Evolutionary conservation across 345 rosid species (phyloP), one percentile per base, ranked within the genome.

Genomic region (Diplotaxis tenuifolia): DNA sequence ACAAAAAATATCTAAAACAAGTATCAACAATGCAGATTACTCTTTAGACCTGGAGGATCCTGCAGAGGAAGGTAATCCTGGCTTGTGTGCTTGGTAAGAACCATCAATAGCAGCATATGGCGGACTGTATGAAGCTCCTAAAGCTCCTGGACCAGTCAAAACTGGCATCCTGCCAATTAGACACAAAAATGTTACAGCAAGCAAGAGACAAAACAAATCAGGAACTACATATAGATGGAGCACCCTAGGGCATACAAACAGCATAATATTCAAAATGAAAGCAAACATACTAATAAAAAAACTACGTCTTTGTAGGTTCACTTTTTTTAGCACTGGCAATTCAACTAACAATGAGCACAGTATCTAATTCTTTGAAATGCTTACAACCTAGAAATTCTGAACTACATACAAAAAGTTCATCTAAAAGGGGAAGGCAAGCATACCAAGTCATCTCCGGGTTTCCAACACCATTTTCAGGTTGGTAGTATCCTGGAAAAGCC

Each of bases 371-470:
- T 52, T 25, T 52, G 34, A 52, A 36, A 53, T 52, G 38, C 62
- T 18, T 52, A 38, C 12, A 62, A 42, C 67, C 28, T 15, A 75
- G 28, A 68, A 22, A 11, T 20, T 65, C 52, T n/a, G 23, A 55
- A 63, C 66, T 63, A 70, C 61, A 75, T 67, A 68, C 34, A 68
- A 4, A 70, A 52, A 19, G 42, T 29, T 55, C 19, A 50, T 14
- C 7, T 4, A 34, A 29, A 75, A n/a, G 40, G 53, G 65, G 42
- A 63, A 65, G 60, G 18, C 29, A 40, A 28, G 22, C 5, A 50
- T 94, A 94, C 98, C 98, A 94, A 71, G 98, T 87, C 98, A 94
- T 91, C 82, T 94, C 99, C 9, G 96, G 90, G 74, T 86, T 92
- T 66, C 92, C 89, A 65, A 83, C 53, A 71, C 99, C 99, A 83